A percentile compares a stretch with the other conserved stretches of the same genome.
These are phyloP conservation scores for Diddensiella santjacobensis DNA, from an alignment of 805 yeast genomes.

Conservation along the genomic window DNA sequence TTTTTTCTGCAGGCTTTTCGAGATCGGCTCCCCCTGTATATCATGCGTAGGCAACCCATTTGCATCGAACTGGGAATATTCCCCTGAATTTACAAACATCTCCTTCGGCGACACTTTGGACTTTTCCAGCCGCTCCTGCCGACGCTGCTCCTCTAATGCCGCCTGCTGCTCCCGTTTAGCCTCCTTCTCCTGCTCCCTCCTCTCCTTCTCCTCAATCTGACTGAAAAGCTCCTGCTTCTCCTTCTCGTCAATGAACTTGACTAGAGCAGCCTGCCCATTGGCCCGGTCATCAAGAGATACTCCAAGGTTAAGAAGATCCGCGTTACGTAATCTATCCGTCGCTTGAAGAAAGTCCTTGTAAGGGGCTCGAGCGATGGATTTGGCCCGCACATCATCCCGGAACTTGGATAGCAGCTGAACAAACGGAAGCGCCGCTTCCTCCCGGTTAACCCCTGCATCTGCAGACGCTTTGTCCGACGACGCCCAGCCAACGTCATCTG, in stretches of 20 bases:
- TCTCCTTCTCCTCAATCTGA: conserved; percentile 54
- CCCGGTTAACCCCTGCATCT: conserved; percentile 35
- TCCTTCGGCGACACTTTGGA: conserved; percentile 67
- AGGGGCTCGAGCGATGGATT: conserved; percentile 62
- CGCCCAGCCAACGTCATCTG: conserved; percentile 79
- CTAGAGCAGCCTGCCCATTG: conserved; percentile 70
- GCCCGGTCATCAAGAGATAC: conserved; percentile 86
- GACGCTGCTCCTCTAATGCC: conserved; percentile 37
- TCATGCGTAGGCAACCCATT: conserved; percentile 78
- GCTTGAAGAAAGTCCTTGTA: conserved; percentile 56
- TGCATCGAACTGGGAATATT: conserved; percentile 77
- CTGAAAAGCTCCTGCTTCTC: conserved; percentile 64
- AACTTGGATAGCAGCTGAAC: conserved; percentile 72
- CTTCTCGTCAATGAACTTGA: conserved; percentile 68
- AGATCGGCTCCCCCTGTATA: conserved; percentile 64
- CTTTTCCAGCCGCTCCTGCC: conserved; percentile 62
- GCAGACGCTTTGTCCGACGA: conserved; percentile 31
- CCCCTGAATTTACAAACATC: conserved; percentile 57
- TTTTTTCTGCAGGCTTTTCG: conserved; percentile 84
- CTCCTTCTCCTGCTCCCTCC: conserved; percentile 50
- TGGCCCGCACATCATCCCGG: conserved; percentile 74
- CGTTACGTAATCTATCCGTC: conserved; percentile 69
- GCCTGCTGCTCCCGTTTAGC: conserved; percentile 49
- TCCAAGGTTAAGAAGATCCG: conserved; percentile 68
- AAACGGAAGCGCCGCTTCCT: conserved; percentile 75